Percentiles rank a stretch among this genome's conserved stretches.
Evolutionary conservation across 2,329 filamentous ascomycete species (phyloP).

Genomic region (Arthrobotrys pseudoclavata): DNA sequence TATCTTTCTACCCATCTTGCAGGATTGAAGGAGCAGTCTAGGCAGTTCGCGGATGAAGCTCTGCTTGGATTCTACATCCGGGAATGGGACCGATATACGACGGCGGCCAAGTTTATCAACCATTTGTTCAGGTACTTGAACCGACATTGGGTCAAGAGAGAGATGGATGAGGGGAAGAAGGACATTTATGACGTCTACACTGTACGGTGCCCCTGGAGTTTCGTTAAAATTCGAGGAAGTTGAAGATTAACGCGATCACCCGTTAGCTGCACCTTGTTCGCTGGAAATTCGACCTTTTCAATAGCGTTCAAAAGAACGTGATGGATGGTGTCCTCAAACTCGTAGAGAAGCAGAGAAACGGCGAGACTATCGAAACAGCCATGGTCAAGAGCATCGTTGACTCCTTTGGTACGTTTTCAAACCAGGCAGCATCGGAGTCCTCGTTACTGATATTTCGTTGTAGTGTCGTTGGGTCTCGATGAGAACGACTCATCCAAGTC

Average conservation of each 20-base stretch:
- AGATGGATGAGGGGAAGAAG: slow-evolving; percentile 99
- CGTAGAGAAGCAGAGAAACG: slow-evolving; percentile 96
- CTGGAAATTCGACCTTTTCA: slow-evolving; percentile 93
- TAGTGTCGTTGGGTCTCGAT: slow-evolving; percentile 89
- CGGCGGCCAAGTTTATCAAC: slow-evolving; percentile 96
- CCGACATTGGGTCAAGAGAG: slow-evolving; percentile 97
- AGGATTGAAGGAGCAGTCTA: slow-evolving; percentile 74
- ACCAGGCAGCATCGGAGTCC: not conserved
- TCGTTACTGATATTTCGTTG: slow-evolving; percentile 10
- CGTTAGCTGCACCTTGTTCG: slow-evolving; percentile 83
- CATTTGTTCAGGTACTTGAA: slow-evolving; percentile 97
- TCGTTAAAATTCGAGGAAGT: slow-evolving; percentile 1
- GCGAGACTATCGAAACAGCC: slow-evolving; percentile 95
- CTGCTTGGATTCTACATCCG: slow-evolving; percentile 93
- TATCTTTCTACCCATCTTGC: slow-evolving; percentile 85
- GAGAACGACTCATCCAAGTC: slow-evolving; percentile 93
- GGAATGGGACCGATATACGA: slow-evolving; percentile 96
- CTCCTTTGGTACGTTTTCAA: slow-evolving; percentile 73
- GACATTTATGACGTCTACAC: slow-evolving; percentile 99
- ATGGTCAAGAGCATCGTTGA: slow-evolving; percentile 98
- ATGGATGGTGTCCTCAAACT: slow-evolving; percentile 96
- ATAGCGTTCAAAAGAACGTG: slow-evolving; percentile 84
- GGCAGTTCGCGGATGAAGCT: slow-evolving; percentile 87
- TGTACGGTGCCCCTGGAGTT: slow-evolving; percentile 43
- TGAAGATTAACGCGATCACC: not conserved